phyloP scores from a whole-genome alignment of 257 asterid species.

The Penstemon newberryi region DNA sequence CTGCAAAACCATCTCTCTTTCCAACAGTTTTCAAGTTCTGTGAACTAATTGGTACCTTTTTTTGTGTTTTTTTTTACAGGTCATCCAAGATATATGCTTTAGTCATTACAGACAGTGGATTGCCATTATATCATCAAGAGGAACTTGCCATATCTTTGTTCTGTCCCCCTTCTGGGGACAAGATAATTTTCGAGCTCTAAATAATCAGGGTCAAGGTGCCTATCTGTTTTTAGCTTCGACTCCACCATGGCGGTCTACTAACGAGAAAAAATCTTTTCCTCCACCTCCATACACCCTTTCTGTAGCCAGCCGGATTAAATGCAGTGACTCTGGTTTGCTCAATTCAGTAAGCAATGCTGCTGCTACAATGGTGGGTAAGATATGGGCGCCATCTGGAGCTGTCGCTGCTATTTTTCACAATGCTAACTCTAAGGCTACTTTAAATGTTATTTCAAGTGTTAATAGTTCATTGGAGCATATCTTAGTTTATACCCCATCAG shows the following conservation, averaged over 20 bases:
- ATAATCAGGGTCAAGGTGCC: constrained; percentile 17
- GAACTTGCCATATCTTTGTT: constrained; percentile 44
- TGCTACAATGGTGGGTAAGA: constrained; percentile 36
- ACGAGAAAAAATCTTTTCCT: constrained; percentile 25
- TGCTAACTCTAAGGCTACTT: constrained; percentile 21
- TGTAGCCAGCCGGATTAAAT: constrained; percentile 37
- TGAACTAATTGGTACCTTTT: background rate
- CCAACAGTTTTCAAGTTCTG: constrained; percentile 2
- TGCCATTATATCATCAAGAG: constrained; percentile 44
- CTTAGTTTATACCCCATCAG: constrained; percentile 42
- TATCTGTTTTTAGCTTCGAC: constrained; percentile 23
- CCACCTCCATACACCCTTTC: constrained; percentile 38
- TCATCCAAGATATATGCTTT: constrained; percentile 44
- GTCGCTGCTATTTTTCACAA: constrained; percentile 40
- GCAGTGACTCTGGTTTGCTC: constrained; percentile 35
- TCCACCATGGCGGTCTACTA: constrained; percentile 38
- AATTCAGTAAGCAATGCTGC: constrained; percentile 36
- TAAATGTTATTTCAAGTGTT: constrained; percentile 12
- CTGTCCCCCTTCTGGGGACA: constrained; percentile 38
- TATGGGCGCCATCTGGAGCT: constrained; percentile 41
- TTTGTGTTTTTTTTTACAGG: constrained; percentile 23
- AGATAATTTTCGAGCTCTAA: constrained; percentile 24
- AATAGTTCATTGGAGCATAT: constrained; percentile 32
- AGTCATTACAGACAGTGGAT: constrained; percentile 41
- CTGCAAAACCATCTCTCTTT: background rate